Percentiles rank a stretch among this genome's conserved stretches.
Evolutionary conservation across 2,329 filamentous ascomycete genomes (phyloP).

Genomic region (Alternaria arborescens): DNA sequence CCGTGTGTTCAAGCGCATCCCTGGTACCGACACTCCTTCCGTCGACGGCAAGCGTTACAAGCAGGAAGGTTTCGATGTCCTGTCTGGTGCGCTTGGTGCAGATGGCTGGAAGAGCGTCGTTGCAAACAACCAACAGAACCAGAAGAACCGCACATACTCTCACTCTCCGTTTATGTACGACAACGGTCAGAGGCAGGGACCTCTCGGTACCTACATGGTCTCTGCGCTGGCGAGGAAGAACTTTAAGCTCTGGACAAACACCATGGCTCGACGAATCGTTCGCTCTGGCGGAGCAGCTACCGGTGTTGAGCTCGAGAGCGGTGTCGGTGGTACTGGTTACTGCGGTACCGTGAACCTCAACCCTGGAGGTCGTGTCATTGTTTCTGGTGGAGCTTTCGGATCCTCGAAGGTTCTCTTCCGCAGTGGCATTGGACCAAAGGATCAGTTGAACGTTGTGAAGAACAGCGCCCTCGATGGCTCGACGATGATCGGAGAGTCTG

Average conservation of each 20-base stretch:
- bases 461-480: slow-evolving; percentile 53
- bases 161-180: slow-evolving; percentile 73
- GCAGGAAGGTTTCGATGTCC: slow-evolving; percentile 71
- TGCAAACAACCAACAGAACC: slow-evolving; percentile 65
- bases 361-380: slow-evolving; percentile 68
- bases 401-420: slow-evolving; percentile 73
- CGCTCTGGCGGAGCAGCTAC: slow-evolving; percentile 69
- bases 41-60: slow-evolving; percentile 72
- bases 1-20: slow-evolving; percentile 73
- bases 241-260: slow-evolving; percentile 73
- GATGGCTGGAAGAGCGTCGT: slow-evolving; percentile 71
- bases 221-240: slow-evolving; percentile 67
- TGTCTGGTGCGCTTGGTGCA: slow-evolving; percentile 66
- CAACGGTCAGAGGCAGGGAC: slow-evolving; percentile 72
- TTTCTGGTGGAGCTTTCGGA: slow-evolving; percentile 75
- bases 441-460: slow-evolving; percentile 57
- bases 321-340: slow-evolving; percentile 62
- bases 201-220: slow-evolving; percentile 75
- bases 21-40: slow-evolving; percentile 72
- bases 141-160: slow-evolving; percentile 72
- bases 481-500: slow-evolving; percentile 54
- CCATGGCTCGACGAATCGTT: slow-evolving; percentile 72
- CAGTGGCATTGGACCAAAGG: slow-evolving; percentile 71
- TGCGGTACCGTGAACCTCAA: slow-evolving; percentile 69
- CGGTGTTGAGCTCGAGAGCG: slow-evolving; percentile 73